Evolutionary conservation across 1,284 basidiomycete species (phyloP), one percentile per base, ranked within the genome.

Genomic region (Irpex sp.): DNA sequence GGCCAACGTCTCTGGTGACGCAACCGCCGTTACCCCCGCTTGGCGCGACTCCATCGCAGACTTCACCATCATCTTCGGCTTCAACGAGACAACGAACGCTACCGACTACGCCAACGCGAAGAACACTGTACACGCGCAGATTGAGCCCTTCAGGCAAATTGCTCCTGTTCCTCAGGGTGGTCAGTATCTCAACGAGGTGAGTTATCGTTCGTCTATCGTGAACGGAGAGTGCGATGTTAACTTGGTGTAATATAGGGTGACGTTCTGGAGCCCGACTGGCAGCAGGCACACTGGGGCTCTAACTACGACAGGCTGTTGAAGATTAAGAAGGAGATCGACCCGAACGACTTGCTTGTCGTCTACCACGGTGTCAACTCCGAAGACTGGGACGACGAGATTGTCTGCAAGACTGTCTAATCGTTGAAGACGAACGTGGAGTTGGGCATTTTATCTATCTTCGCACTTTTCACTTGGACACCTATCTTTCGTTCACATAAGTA

Each of bases 241-340:
- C 9, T 2, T 15, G 39, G n/a, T 46, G 4, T 46, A 7, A 1
- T 26, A 9, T 26, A 86, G 69, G 83, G 79, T 5, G 83, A 86
- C 68, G 80, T 85, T 1, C 81, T 84, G 58, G 84, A 87, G 68
- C 78, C 79, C 3, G 76, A 85, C 61, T 77, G 81, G 68, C 74
- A 83, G 74, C 69, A 71, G 8, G 72, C 82, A 1, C 86, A 84
- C 69, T 87, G 84, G 84, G 84, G 84, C 1, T 65, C 71, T 0
- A 81, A 87, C 68, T 83, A 87, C 68, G 62, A 72, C 0, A 70
- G 73, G 60, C 72, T 87, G 1, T 70, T 85, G 15, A 62, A 67
- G 9, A 78, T 86, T 64, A 87, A 87, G 74, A 63, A 79, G 65
- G 83, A 83, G 73, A 11, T 51, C 17, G 49, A 51, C 21, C 49